These are phyloP conservation scores for Osmanthus fragrans DNA, from an alignment of 257 asterid species.

Conservation along the genomic window DNA sequence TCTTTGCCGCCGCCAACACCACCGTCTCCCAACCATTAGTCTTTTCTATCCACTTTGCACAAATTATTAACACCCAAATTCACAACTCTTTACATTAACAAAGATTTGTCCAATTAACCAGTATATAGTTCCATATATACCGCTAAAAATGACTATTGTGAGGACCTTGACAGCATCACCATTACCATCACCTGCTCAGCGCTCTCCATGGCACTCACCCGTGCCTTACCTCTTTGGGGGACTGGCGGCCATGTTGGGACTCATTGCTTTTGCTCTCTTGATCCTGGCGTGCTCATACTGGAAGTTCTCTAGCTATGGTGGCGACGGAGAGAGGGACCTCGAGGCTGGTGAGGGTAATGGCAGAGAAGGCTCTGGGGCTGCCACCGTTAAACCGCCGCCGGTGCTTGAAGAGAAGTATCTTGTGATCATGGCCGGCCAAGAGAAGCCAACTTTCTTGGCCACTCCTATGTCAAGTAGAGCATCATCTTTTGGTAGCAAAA, in stretches of 20 bases:
- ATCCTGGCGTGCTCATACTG: slow-evolving; percentile 82
- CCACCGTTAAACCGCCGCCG: slow-evolving; percentile 27
- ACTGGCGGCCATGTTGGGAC: slow-evolving; percentile 83
- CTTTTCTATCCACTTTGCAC: not conserved
- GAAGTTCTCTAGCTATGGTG: slow-evolving; percentile 58
- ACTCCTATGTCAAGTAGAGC: slow-evolving; percentile 73
- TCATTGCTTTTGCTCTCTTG: slow-evolving; percentile 84
- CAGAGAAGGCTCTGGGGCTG: slow-evolving; percentile 23
- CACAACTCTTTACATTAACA: not conserved
- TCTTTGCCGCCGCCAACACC: not conserved
- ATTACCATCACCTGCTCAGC: slow-evolving; percentile 24
- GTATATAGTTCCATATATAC: not conserved
- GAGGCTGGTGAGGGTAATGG: slow-evolving; percentile 49
- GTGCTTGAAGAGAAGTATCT: slow-evolving; percentile 69
- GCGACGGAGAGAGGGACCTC: slow-evolving; percentile 49
- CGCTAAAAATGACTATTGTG: slow-evolving; percentile 32
- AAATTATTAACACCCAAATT: not conserved
- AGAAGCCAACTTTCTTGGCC: slow-evolving; percentile 78
- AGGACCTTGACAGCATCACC: slow-evolving; percentile 24
- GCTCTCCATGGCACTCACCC: slow-evolving; percentile 93
- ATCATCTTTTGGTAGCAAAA: slow-evolving; percentile 66
- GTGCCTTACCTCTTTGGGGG: slow-evolving; percentile 94
- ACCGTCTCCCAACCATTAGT: not conserved
- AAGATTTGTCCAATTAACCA: not conserved
- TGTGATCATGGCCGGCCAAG: slow-evolving; percentile 91